phyloP scores from a whole-genome alignment of 306 rosid genomes.

The Morella rubra region DNA sequence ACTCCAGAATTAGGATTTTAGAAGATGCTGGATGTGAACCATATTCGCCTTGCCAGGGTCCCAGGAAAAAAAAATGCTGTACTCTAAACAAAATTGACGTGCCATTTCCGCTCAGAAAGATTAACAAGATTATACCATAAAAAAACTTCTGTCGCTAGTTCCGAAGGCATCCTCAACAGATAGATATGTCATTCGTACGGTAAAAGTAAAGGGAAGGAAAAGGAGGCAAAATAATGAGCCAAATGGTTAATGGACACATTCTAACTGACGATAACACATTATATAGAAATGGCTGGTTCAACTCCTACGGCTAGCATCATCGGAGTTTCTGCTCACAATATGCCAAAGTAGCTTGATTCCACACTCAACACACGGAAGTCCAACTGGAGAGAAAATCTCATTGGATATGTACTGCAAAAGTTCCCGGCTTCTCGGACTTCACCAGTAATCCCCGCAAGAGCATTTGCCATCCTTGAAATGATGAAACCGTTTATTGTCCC shows the following conservation, averaged over 20 bases:
- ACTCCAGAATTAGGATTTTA: too few relatives aligned
- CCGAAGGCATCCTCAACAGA: neutral
- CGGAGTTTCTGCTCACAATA: slow-evolving; percentile 23
- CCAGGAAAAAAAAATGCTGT: too few relatives aligned
- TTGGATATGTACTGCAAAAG: slow-evolving; percentile 7
- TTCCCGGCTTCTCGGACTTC: slow-evolving; percentile 25
- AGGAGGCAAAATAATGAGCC: neutral
- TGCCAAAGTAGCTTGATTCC: slow-evolving; percentile 14
- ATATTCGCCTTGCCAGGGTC: too few relatives aligned
- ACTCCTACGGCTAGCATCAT: slow-evolving; percentile 15
- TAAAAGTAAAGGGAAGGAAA: neutral
- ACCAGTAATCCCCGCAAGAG: slow-evolving; percentile 96
- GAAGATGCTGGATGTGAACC: too few relatives aligned
- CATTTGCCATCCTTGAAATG: slow-evolving; percentile 92
- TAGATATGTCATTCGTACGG: neutral
- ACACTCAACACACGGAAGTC: slow-evolving; percentile 27
- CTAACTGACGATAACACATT: slow-evolving; percentile 22
- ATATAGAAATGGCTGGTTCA: slow-evolving; percentile 34
- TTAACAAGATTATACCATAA: neutral
- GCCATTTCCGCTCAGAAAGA: neutral
- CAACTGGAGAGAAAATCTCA: slow-evolving; percentile 18
- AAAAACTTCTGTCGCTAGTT: neutral
- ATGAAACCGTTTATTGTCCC: slow-evolving; percentile 86
- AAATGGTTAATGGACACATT: neutral
- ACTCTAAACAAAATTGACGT: neutral